A percentile compares a stretch with the other conserved stretches of the same genome.
Evolutionary conservation across 495 filamentous ascomycete species (phyloP).

Genomic region (Penicillium dipodomyicola): DNA sequence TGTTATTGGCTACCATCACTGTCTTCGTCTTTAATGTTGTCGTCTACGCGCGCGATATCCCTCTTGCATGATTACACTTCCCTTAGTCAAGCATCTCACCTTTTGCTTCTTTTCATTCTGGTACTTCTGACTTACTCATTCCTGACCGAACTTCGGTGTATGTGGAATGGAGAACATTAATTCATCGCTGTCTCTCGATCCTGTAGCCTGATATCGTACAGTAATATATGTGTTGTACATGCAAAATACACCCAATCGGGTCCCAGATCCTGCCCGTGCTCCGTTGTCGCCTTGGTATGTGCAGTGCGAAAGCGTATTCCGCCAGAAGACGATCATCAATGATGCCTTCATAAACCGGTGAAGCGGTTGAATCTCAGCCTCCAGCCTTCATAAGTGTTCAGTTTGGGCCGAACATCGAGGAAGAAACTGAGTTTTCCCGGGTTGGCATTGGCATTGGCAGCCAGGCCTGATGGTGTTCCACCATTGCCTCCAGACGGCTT

Average conservation of each 20-base stretch:
- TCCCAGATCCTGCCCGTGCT: conserved; percentile 27
- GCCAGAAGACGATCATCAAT: neutral
- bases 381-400: conserved; percentile 87
- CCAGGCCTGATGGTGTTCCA: conserved; percentile 29
- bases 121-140: conserved; percentile 4
- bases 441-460: conserved; percentile 42
- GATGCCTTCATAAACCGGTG: conserved; percentile 50
- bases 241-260: conserved; percentile 34
- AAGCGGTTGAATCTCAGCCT: conserved; percentile 72
- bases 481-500: conserved; percentile 40
- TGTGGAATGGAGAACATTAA: conserved; percentile 27
- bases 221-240: conserved; percentile 38
- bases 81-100: conserved; percentile 13
- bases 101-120: conserved; percentile 20
- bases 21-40: conserved; percentile 11
- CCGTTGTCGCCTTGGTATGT: conserved; percentile 32
- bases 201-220: conserved; percentile 40
- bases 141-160: conserved; percentile 5
- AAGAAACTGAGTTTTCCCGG: conserved; percentile 81
- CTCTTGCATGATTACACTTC: conserved; percentile 26
- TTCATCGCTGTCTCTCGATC: conserved; percentile 18
- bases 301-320: conserved; percentile 12
- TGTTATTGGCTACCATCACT: conserved; percentile 7
- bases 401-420: conserved; percentile 89
- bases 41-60: conserved; percentile 32